Percentiles rank a stretch among this genome's conserved stretches.
Evolutionary conservation across 2,329 filamentous ascomycete genomes (phyloP).

Genomic region (Venturia aucupariae): DNA sequence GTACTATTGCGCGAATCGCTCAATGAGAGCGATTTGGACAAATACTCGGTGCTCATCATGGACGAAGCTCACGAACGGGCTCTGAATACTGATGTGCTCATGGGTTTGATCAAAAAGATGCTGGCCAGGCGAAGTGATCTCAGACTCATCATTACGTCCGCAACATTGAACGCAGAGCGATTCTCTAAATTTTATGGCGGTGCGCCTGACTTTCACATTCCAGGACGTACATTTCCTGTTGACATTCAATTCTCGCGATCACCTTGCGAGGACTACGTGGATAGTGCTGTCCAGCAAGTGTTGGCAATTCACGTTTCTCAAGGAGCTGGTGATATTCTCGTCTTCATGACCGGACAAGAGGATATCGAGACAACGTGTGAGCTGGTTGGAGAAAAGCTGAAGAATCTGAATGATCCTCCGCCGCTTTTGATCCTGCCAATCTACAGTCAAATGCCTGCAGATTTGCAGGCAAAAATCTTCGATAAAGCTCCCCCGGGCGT

Average conservation of each 20-base stretch:
- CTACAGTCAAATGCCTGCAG: slow-evolving; percentile 98
- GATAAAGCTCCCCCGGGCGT: slow-evolving; percentile 83
- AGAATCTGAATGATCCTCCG: slow-evolving; percentile 85
- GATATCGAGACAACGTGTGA: slow-evolving; percentile 98
- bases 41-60: slow-evolving; percentile 98
- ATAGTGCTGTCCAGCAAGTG: slow-evolving; percentile 92
- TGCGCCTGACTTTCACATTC: slow-evolving; percentile 92
- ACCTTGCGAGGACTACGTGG: slow-evolving; percentile 95
- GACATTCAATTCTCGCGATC: slow-evolving; percentile 93
- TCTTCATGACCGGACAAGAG: slow-evolving; percentile 99
- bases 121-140: slow-evolving; percentile 79
- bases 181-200: slow-evolving; percentile 96
- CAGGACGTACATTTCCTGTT: slow-evolving; percentile 91
- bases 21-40: slow-evolving; percentile 84
- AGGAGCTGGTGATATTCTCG: slow-evolving; percentile 83
- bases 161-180: slow-evolving; percentile 95
- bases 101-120: slow-evolving; percentile 97
- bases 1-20: slow-evolving; percentile 87
- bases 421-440: slow-evolving; percentile 93
- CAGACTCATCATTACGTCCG: slow-evolving; percentile 94
- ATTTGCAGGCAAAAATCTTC: slow-evolving; percentile 96
- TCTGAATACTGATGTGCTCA: slow-evolving; percentile 91
- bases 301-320: slow-evolving; percentile 94
- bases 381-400: slow-evolving; percentile 75
- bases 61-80: slow-evolving; percentile 97